These are phyloP conservation scores for Malassezia psittaci DNA, from an alignment of 1,284 basidiomycete species.

Conservation along the genomic window DNA sequence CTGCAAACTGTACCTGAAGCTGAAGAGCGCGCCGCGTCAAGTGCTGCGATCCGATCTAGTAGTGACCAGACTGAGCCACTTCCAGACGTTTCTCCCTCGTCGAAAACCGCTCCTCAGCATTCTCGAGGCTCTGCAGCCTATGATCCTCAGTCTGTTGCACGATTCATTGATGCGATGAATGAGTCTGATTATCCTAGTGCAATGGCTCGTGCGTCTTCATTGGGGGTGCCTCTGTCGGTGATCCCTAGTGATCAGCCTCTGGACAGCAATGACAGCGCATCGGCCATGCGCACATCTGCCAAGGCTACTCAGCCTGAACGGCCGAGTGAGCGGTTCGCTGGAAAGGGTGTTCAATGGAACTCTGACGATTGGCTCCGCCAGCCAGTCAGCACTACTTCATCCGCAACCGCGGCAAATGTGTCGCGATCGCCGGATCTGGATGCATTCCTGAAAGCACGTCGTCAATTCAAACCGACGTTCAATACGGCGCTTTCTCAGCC, in stretches of 20 bases:
- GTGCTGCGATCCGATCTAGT: not conserved
- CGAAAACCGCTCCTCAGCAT: not conserved
- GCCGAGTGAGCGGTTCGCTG: slow-evolving; percentile 32
- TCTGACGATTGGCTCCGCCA: slow-evolving; percentile 26
- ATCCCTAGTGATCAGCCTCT: slow-evolving; percentile 4
- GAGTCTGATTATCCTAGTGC: slow-evolving; percentile 9
- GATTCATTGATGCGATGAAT: slow-evolving; percentile 10
- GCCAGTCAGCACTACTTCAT: slow-evolving; percentile 12
- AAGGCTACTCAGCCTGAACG: not conserved
- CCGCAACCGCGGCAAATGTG: slow-evolving; percentile 14
- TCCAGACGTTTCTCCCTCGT: not conserved
- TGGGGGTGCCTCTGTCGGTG: slow-evolving; percentile 4
- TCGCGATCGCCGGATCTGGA: slow-evolving; percentile 24
- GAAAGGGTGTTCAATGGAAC: slow-evolving; percentile 37
- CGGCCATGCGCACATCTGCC: not conserved
- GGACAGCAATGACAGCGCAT: not conserved
- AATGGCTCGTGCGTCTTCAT: slow-evolving; percentile 1
- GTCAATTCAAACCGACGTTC: slow-evolving; percentile 22
- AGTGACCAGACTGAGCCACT: not conserved
- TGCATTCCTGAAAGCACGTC: slow-evolving; percentile 33
- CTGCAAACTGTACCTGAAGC: slow-evolving; percentile 14
- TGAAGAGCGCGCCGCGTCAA: not conserved
- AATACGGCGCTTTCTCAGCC: slow-evolving; percentile 14
- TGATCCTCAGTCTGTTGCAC: slow-evolving; percentile 10
- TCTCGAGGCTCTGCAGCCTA: slow-evolving; percentile 11